Conservation (phyloP, 768 basidiomycete genomes). For the Boletus edulis region DNA sequence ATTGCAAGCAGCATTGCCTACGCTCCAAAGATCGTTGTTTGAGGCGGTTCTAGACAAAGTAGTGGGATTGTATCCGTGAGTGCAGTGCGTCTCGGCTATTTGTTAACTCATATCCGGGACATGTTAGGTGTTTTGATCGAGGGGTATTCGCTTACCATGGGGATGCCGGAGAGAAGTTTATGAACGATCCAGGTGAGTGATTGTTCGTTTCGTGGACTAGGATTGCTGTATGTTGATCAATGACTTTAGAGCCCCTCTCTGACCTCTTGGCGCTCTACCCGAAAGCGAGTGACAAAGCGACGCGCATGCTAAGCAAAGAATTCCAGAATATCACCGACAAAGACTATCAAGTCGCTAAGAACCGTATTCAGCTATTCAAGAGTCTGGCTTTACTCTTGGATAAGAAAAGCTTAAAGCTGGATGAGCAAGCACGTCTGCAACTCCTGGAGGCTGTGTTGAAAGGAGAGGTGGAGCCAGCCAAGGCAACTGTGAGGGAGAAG, state of each 20-base stretch:
- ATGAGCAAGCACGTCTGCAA: neutral
- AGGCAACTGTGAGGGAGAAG: neutral
- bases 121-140: conserved; percentile 16
- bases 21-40: conserved; percentile 18
- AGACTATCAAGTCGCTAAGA: too few species aligned
- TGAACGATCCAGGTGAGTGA: conserved; percentile 3
- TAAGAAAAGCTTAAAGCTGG: neutral
- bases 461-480: conserved; percentile 2
- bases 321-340: too few species aligned
- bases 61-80: conserved; percentile 26
- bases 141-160: conserved; percentile 6
- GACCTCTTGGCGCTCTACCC: too few species aligned
- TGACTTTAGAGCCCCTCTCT: too few species aligned
- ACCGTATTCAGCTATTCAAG: too few species aligned
- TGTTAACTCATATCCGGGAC: neutral
- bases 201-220: too few species aligned
- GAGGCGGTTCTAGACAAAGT: conserved; percentile 26
- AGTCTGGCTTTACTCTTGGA: too few species aligned
- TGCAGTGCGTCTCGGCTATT: neutral
- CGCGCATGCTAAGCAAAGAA: too few species aligned
- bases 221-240: too few species aligned
- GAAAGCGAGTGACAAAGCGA: too few species aligned
- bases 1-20: conserved; percentile 1
- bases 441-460: conserved; percentile 1
- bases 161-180: neutral